Base-by-base conservation (phyloP, 768 basidiomycete species). In the Calocybe cyanea region DNA sequence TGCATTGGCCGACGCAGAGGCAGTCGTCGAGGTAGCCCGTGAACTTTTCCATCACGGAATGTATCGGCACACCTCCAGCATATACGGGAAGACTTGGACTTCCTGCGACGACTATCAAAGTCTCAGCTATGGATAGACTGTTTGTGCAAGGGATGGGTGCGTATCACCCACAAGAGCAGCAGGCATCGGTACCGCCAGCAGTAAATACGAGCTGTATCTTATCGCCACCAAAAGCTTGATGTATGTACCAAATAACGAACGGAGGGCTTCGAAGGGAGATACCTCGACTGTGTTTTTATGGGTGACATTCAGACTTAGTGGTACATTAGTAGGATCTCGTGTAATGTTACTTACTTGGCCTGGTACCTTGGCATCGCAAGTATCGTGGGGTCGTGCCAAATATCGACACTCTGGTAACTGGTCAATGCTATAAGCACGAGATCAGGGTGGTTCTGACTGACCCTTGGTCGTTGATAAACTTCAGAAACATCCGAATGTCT, bases 181-280 rank as follows among this genome's bases (percentile, higher is more conserved):
- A 85, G 7, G 87, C 75, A 59, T 88, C 86, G n/a, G 85, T 88
- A n/a, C 86, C 85, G 18, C 86, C 86, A 36, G 81, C 84, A 0
- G 72, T 65, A 3, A 79, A 80, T 10, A 68, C 59, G 7, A 86
- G 50, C 44, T 80, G 75, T 18, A 80, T 43, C 8, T 17, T 46
- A 15, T 74, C 64, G 36, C 64, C 62, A n/a, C 75, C 76, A 39
- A 88, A 87, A 11, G 77, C 80, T 21, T 71, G 52, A 18, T 81
- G 76, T 0, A 76, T 56, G 83, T 87, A 19, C 71, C 71, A 9
- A 56, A 50, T 33, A 87, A 60, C 9, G 62, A 62, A n/a, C 78
- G 74, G 10, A 87, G 63, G 1, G 77, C 67, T 36, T 80, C 66
- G 41, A 86, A 86, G 3, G 69, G 50, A 3, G 69, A 81, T 5